Evolutionary conservation across 257 asterid genomes (phyloP), one percentile per base, ranked within the genome.

Genomic region (Asclepias syriaca): DNA sequence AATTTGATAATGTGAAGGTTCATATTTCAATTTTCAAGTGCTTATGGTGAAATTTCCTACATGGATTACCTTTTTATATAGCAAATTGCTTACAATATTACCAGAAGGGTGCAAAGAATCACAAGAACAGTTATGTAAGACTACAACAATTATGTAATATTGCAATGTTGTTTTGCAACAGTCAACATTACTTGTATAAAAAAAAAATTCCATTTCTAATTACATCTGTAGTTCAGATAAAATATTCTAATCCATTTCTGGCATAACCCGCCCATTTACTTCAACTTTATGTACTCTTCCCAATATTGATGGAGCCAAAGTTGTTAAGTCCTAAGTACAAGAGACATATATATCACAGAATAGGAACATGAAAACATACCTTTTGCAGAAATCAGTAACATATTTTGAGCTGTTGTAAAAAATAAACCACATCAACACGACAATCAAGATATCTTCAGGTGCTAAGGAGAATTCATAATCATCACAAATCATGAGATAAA

Each of bases 401-500:
- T 72, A 78, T 59, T 84, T 82, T 61, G 89, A 88, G 65, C 82
- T 84, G 77, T 90, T 85, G 82, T 87, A 80, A 79, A 77, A 84
- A 59, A 90, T 80, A 78, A 87, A 90, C 97, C 97, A 88, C 88
- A 88, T 79, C 86, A 90, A 72, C 76, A 88, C 90, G 65, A 90
- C 5, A 24, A 90, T 81, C 78, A 88, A 82, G 14, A 79, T 88
- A 84, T 90, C 95, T 90, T 45, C 14, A 50, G 27, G 10, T 12
- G 74, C 79, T 85, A 88, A 84, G 87, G 83, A 70, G 54, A 66
- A 64, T 67, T 32, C 43, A 60, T 37, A 16, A 57, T 46, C 24
- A 57, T 66, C 48, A 56, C 65, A 72, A 72, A 67, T 37, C 60
- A 69, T 14, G 66, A 66, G 4, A 21, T 54, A 39, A 56, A 18